A percentile compares a stretch with the other conserved stretches of the same genome.
phyloP scores from a whole-genome alignment of 192 early-diverging fungal genomes.

The Coemansia sp. region DNA sequence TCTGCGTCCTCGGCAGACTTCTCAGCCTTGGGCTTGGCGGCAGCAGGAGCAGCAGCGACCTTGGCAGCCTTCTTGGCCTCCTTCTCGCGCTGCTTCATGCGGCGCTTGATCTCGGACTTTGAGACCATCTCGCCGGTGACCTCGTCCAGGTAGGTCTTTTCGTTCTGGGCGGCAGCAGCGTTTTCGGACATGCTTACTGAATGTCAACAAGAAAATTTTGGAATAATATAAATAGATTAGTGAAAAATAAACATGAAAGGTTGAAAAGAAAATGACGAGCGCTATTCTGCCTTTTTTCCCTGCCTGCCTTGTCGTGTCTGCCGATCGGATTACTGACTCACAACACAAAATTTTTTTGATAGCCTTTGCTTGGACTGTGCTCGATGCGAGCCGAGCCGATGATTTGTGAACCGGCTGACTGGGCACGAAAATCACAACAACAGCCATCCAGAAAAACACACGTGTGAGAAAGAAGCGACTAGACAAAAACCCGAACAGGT shows the following conservation, averaged over 20 bases:
- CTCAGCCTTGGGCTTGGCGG: slow-evolving; percentile 50
- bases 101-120: slow-evolving; percentile 94
- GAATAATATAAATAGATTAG: background rate
- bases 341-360: background rate
- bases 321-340: background rate
- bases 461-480: background rate
- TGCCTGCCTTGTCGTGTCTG: background rate
- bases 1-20: slow-evolving; percentile 71
- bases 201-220: background rate
- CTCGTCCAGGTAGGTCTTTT: slow-evolving; percentile 72
- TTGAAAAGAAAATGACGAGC: background rate
- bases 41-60: slow-evolving; percentile 57
- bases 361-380: background rate
- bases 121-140: slow-evolving; percentile 93
- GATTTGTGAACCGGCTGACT: background rate
- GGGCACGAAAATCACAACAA: background rate
- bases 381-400: background rate
- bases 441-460: background rate
- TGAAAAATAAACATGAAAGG: background rate
- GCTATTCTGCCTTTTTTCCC: background rate
- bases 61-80: slow-evolving; percentile 76
- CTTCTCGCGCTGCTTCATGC: slow-evolving; percentile 88
- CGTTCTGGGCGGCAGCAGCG: slow-evolving; percentile 24
- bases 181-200: slow-evolving; percentile 26
- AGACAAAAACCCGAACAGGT: background rate